Evolutionary conservation across 2,329 filamentous ascomycete species (phyloP).

Genomic region (Fusarium sp.): DNA sequence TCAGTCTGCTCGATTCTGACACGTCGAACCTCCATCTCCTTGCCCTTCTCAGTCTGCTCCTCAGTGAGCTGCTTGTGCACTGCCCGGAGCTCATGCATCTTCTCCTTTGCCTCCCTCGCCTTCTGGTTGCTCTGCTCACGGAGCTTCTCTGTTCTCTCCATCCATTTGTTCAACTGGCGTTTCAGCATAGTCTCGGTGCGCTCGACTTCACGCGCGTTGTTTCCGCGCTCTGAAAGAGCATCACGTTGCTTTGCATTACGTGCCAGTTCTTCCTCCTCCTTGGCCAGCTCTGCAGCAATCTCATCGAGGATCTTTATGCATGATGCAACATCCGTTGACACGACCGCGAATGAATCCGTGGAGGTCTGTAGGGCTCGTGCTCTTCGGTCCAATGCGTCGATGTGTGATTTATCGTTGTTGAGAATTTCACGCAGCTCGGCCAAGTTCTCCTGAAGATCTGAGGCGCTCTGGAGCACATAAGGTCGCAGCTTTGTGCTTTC

Average conservation of each 20-base stretch:
- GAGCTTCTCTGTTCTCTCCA: slow-evolving; percentile 86
- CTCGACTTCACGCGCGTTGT: slow-evolving; percentile 92
- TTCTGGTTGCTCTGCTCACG: slow-evolving; percentile 84
- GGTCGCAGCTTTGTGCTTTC: slow-evolving; percentile 91
- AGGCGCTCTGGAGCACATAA: slow-evolving; percentile 91
- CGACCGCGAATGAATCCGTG: slow-evolving; percentile 86
- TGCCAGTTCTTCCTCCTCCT: slow-evolving; percentile 90
- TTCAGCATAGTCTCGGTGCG: slow-evolving; percentile 85
- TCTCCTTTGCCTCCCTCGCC: slow-evolving; percentile 81
- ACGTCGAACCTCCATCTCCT: slow-evolving; percentile 90
- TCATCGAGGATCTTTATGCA: slow-evolving; percentile 93
- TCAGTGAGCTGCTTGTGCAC: slow-evolving; percentile 85
- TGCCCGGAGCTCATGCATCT: slow-evolving; percentile 88
- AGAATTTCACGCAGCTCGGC: slow-evolving; percentile 85
- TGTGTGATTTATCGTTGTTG: slow-evolving; percentile 81
- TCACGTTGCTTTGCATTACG: slow-evolving; percentile 86
- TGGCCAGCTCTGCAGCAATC: slow-evolving; percentile 82
- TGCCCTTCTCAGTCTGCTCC: slow-evolving; percentile 86
- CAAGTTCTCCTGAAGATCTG: slow-evolving; percentile 82
- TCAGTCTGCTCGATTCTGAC: slow-evolving; percentile 98
- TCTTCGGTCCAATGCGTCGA: slow-evolving; percentile 87
- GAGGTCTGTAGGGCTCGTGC: slow-evolving; percentile 93
- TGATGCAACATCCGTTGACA: slow-evolving; percentile 84
- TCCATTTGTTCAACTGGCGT: slow-evolving; percentile 86
- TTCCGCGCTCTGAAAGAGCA: slow-evolving; percentile 85